phyloP scores from a whole-genome alignment of 768 basidiomycete species.

The Termitomyces sp. region DNA sequence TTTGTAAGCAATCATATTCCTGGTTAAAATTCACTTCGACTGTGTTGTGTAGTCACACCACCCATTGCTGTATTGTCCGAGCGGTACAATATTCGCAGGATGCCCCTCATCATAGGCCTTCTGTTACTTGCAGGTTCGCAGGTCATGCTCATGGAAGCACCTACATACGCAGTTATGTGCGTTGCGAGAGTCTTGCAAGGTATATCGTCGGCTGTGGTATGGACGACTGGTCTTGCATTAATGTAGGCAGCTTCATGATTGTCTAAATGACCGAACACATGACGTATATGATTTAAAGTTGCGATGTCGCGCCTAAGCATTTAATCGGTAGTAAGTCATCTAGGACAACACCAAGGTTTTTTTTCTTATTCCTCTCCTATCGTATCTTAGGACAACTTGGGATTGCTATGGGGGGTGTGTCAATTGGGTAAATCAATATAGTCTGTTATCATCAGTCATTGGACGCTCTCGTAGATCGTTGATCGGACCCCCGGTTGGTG shows the following conservation, averaged over 20 bases:
- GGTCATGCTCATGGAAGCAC: conserved; percentile 59
- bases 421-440: conserved; percentile 37
- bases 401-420: conserved; percentile 52
- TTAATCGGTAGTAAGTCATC: conserved; percentile 41
- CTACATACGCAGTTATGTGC: conserved; percentile 50
- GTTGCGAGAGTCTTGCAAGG: conserved; percentile 57
- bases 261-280: neutral
- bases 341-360: neutral
- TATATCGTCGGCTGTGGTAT: conserved; percentile 53
- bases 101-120: conserved; percentile 47
- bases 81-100: conserved; percentile 36
- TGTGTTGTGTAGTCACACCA: conserved; percentile 38
- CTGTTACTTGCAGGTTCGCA: conserved; percentile 47
- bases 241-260: conserved; percentile 28
- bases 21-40: neutral
- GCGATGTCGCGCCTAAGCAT: conserved; percentile 47
- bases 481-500: conserved; percentile 55
- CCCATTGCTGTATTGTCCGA: conserved; percentile 56
- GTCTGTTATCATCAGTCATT: conserved; percentile 1
- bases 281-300: conserved; percentile 25
- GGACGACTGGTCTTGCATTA: conserved; percentile 58
- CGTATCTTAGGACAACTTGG: conserved; percentile 47
- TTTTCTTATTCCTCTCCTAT: neutral
- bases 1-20: conserved; percentile 33
- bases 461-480: conserved; percentile 31